Evolutionary conservation across 768 basidiomycete genomes (phyloP), one percentile per base, ranked within the genome.

Genomic region (Solioccasus polychromus): DNA sequence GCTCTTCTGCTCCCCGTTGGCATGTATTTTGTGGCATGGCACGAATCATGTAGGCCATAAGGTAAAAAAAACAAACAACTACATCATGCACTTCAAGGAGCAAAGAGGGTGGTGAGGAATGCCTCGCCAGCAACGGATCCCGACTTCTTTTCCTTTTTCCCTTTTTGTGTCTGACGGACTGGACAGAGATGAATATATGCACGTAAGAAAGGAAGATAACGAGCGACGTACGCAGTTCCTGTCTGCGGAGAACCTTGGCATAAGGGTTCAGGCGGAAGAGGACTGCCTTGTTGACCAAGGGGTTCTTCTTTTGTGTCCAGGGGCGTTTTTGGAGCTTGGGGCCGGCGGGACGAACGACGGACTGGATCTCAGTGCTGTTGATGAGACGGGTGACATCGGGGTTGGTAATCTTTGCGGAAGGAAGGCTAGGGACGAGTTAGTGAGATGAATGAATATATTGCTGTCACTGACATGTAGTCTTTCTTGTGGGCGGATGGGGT

Each of bases 231-330:
- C 88, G 78, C 55, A 95, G 71, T 66, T 95, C 92, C 62, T 92
- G 87, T 58, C 87, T 77, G 68, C 91, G 88, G 61, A 93, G 70
- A 35, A 88, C 87, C 82, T 95, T 95, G 61, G 94, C 95, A 72
- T 98, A 97, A 42, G 95, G 95, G 79, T 98, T 98, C 73, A 98
- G 80, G 61, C 93, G 87, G 91, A 93, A 94, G 66, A 94, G 83
- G 59, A 94, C 74, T 40, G 80, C 87, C 77, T 88, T 93, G 85
- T 96, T 96, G 72, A 81, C 69, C 61, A 96, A 80, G 42, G 94
- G 92, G 78, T 96, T 97, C 87, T 98, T 97, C 88, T 93, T 93
- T 76, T 97, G 94, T 53, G 92, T 90, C 90, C 89, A 93, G 50
- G 93, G 92, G 63, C 94, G 86, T 73, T 94, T 96, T 72, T 87